These are phyloP conservation scores for Lachnellula hyalina DNA, from an alignment of 2,329 filamentous ascomycete species.

Conservation along the genomic window DNA sequence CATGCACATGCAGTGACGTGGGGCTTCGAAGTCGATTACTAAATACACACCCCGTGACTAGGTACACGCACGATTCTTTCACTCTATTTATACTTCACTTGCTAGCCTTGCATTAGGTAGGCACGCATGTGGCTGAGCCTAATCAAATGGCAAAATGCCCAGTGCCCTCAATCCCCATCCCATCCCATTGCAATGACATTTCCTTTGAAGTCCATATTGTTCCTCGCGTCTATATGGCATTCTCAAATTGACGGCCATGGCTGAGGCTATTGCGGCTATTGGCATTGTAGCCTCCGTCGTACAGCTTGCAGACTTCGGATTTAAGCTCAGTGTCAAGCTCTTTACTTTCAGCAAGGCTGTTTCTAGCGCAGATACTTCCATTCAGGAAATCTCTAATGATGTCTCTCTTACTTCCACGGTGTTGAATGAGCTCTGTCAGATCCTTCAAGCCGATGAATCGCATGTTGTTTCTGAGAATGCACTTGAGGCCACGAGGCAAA, in stretches of 20 bases:
- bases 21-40: too few relatives aligned
- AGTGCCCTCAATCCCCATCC: too few relatives aligned
- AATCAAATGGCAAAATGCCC: too few relatives aligned
- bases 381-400: constrained; percentile 9
- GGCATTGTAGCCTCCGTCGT: constrained; percentile 9
- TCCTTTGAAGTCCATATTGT: too few relatives aligned
- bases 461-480: constrained; percentile 8
- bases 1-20: too few relatives aligned
- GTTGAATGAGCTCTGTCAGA: constrained; percentile 7
- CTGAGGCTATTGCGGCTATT: constrained; percentile 11
- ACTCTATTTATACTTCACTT: too few relatives aligned
- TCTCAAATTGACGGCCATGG: constrained; percentile 1
- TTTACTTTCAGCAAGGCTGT: constrained; percentile 10
- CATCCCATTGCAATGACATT: too few relatives aligned
- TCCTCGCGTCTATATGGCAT: too few relatives aligned
- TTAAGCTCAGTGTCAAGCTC: constrained; percentile 13
- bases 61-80: too few relatives aligned
- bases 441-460: constrained; percentile 7
- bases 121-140: too few relatives aligned
- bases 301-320: constrained; percentile 12
- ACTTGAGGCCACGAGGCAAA: constrained; percentile 8
- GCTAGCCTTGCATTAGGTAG: too few relatives aligned
- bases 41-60: too few relatives aligned
- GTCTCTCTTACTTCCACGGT: constrained; percentile 15
- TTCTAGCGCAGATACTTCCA: constrained; percentile 2